A percentile compares a stretch with the other conserved stretches of the same genome.
phyloP scores from a whole-genome alignment of 208 protist species.

The Acanthamoeba castellanii region DNA sequence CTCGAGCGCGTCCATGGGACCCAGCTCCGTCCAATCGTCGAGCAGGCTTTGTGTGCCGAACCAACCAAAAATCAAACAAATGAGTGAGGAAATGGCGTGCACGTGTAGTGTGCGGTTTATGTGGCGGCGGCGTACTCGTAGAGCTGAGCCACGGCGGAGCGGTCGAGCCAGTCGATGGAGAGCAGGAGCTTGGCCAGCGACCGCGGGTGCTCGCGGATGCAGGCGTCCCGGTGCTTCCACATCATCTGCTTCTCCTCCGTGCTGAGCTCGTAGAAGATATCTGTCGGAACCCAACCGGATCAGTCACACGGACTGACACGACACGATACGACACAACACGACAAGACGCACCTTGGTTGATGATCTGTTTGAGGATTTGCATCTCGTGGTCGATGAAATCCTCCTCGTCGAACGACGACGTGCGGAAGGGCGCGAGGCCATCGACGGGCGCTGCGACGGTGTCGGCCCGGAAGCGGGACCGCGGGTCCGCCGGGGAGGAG shows the following conservation, averaged over 20 bases:
- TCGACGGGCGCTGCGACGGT: background rate
- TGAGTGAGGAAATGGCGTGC: background rate
- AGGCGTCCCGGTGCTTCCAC: constrained; percentile 10
- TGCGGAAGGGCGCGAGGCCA: background rate
- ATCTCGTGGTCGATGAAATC: background rate
- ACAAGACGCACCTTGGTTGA: background rate
- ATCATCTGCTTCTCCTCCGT: background rate
- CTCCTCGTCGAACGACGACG: background rate
- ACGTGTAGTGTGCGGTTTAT: background rate
- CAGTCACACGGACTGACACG: background rate
- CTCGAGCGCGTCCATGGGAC: constrained; percentile 80
- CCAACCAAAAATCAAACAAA: too few species aligned
- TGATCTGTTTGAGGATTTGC: background rate
- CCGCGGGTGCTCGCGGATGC: background rate
- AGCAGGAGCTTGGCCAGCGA: constrained; percentile 16
- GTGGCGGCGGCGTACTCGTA: background rate
- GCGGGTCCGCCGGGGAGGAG: background rate
- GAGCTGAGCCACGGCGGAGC: background rate
- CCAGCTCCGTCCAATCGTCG: background rate
- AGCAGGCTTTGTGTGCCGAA: background rate
- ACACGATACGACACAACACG: background rate
- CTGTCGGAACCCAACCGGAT: background rate
- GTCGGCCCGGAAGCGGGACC: background rate
- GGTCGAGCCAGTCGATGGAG: constrained; percentile 11
- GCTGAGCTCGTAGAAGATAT: background rate